phyloP scores from a whole-genome alignment of 176 grass and related monocot species.

The Triticum turgidum region DNA sequence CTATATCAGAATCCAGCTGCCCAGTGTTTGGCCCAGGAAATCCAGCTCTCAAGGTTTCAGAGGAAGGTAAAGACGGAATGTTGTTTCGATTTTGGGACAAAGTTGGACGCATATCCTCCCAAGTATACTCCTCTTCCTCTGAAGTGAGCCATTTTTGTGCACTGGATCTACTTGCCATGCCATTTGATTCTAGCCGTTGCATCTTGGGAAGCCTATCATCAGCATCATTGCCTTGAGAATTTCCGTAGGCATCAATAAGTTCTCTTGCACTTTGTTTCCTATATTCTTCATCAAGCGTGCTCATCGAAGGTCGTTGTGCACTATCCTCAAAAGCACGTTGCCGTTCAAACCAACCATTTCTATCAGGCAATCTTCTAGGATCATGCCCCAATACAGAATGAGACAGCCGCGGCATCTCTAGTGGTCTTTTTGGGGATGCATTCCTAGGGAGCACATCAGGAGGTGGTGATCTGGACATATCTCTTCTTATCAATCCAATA shows the following conservation, averaged over 20 bases:
- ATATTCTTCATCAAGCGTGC: conserved; percentile 65
- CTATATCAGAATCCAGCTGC: conserved; percentile 52
- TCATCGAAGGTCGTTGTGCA: conserved; percentile 23
- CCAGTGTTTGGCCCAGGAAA: conserved; percentile 49
- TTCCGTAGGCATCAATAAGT: conserved; percentile 97
- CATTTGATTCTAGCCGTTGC: conserved; percentile 68
- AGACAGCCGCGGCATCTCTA: conserved; percentile 47
- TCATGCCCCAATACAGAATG: conserved; percentile 52
- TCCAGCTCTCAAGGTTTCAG: conserved; percentile 43
- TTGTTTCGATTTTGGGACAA: conserved; percentile 64
- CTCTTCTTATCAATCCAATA: conserved; percentile 46
- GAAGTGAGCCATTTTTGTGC: conserved; percentile 75
- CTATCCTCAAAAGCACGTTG: conserved; percentile 41
- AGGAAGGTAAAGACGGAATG: conserved; percentile 31
- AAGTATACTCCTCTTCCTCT: conserved; percentile 93
- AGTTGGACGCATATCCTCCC: conserved; percentile 99
- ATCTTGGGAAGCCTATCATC: conserved; percentile 69
- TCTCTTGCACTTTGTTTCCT: conserved; percentile 75
- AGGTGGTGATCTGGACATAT: conserved; percentile 67
- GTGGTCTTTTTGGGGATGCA: conserved; percentile 43
- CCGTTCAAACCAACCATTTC: conserved; percentile 44
- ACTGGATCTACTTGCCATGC: conserved; percentile 39
- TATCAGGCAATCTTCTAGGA: conserved; percentile 44
- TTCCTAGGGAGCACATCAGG: conserved; percentile 45
- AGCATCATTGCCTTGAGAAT: conserved; percentile 62